Conservation (phyloP, 1,139 yeast genomes). For the Taphrina communis region DNA sequence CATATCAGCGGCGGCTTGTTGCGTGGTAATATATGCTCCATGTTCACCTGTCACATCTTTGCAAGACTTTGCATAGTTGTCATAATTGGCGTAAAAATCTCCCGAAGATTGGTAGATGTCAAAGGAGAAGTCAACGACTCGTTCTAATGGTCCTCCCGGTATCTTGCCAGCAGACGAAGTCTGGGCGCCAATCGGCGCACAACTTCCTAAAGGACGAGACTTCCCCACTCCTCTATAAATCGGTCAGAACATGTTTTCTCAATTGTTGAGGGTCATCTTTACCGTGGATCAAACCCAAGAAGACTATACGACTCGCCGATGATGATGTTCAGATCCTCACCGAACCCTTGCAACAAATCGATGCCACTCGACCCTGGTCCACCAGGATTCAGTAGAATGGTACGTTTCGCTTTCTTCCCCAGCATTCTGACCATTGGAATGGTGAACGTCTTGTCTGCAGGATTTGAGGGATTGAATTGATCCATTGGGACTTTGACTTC, state of each 20-base stretch:
- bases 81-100: background rate
- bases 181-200: background rate
- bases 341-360: background rate
- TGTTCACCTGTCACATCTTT: conserved; percentile 11
- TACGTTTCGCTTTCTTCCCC: background rate
- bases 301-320: conserved; percentile 1
- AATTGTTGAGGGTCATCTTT: background rate
- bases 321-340: conserved; percentile 3
- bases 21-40: conserved; percentile 7
- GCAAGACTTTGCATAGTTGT: conserved; percentile 9
- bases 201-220: conserved; percentile 7
- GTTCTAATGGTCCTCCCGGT: background rate
- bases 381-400: conserved; percentile 11
- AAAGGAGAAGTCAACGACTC: background rate
- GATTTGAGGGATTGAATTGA: conserved; percentile 2
- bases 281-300: conserved; percentile 27
- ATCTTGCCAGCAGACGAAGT: background rate
- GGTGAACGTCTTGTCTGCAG: conserved; percentile 7
- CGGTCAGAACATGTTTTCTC: background rate
- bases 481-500: conserved; percentile 10
- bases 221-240: conserved; percentile 1
- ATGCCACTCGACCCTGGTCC: conserved; percentile 21
- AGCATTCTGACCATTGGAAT: conserved; percentile 16
- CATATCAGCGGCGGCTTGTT: conserved; percentile 21
- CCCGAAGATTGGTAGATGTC: conserved; percentile 9